Evolutionary conservation across 768 basidiomycete species (phyloP).

Genomic region (Hygrocybe punicea): DNA sequence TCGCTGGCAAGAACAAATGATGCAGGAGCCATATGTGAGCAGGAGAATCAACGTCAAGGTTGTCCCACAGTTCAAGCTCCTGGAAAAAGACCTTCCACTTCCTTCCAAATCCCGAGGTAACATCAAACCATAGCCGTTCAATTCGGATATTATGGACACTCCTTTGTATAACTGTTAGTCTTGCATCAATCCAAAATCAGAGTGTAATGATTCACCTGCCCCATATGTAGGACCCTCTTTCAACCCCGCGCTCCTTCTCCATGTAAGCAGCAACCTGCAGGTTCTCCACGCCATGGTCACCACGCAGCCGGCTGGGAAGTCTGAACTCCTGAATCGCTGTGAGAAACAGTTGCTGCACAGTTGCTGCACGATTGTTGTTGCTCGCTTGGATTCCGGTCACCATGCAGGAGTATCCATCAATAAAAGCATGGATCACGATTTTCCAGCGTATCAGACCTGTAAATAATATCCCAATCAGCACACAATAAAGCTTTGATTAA

Average conservation of each 20-base stretch:
- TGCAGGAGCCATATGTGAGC: constrained; percentile 43
- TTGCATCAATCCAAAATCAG: not conserved
- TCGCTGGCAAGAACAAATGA: constrained; percentile 31
- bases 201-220: constrained; percentile 24
- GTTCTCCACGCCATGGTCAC: constrained; percentile 36
- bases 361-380: constrained; percentile 41
- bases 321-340: constrained; percentile 21
- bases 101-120: constrained; percentile 31
- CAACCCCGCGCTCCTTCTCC: constrained; percentile 22
- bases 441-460: constrained; percentile 36
- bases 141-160: constrained; percentile 42
- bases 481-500: constrained; percentile 13
- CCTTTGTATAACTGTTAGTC: constrained; percentile 14
- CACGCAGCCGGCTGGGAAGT: constrained; percentile 30
- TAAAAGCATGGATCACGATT: constrained; percentile 41
- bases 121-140: constrained; percentile 40
- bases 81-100: constrained; percentile 41
- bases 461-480: constrained; percentile 20
- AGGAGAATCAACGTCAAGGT: constrained; percentile 22
- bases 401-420: constrained; percentile 41
- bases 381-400: constrained; percentile 35
- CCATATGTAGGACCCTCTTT: constrained; percentile 38
- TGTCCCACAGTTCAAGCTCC: constrained; percentile 28
- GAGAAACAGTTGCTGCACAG: constrained; percentile 38
- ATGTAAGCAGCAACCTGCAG: constrained; percentile 30